phyloP scores from a whole-genome alignment of 1,284 basidiomycete species.

The Heterobasidion annosum region DNA sequence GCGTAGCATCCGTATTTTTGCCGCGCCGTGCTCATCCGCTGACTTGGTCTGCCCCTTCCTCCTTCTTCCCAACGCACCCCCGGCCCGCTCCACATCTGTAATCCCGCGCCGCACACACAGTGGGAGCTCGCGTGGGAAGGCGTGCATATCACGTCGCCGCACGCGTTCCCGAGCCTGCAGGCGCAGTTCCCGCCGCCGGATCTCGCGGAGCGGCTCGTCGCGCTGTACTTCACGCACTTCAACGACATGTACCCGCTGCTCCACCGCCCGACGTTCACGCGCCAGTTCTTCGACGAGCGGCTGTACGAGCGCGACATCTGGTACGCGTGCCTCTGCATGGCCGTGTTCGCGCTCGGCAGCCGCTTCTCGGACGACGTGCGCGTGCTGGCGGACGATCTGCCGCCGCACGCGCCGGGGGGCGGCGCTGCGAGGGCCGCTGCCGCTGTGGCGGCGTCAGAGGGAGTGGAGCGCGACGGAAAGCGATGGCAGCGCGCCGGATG shows the following conservation, averaged over 20 bases:
- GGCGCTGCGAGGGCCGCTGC: too few species aligned
- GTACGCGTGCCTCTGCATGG: slow-evolving; percentile 40
- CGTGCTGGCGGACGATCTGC: slow-evolving; percentile 28
- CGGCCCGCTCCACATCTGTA: too few species aligned
- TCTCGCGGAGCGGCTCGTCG: slow-evolving; percentile 33
- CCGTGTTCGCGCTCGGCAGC: slow-evolving; percentile 40
- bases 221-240: slow-evolving; percentile 36
- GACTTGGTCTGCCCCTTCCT: too few species aligned
- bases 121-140: slow-evolving; percentile 56
- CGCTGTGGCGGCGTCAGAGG: background rate
- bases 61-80: too few species aligned
- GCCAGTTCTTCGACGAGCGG: slow-evolving; percentile 28
- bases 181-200: slow-evolving; percentile 47
- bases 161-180: slow-evolving; percentile 27
- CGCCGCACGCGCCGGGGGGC: slow-evolving; percentile 1
- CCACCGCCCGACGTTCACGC: slow-evolving; percentile 39
- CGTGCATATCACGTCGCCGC: slow-evolving; percentile 24
- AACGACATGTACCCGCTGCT: slow-evolving; percentile 37
- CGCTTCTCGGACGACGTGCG: slow-evolving; percentile 37
- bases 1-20: background rate
- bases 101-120: slow-evolving; percentile 18
- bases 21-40: too few species aligned
- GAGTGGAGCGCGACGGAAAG: slow-evolving; percentile 21
- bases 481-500: slow-evolving; percentile 12
- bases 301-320: slow-evolving; percentile 31